Conservation (phyloP, 352 stramenopile genomes). For the Phytophthora crassamura region DNA sequence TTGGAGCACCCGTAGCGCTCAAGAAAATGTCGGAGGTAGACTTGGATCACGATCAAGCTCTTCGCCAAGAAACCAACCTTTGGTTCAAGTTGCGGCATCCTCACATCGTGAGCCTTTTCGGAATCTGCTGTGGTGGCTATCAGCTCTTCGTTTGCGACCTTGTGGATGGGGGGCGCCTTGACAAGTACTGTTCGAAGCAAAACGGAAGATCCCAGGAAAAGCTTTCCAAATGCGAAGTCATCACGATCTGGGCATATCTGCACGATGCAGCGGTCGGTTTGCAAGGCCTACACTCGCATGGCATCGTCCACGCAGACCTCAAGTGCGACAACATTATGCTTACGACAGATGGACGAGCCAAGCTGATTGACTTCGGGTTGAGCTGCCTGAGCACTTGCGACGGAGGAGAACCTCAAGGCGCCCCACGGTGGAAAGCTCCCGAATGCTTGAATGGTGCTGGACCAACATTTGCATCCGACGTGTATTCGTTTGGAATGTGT, state of each 20-base stretch:
- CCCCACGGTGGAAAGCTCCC: conserved; percentile 15
- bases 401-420: too few species aligned
- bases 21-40: conserved; percentile 15
- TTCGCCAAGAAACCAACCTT: conserved; percentile 28
- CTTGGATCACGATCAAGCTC: background rate
- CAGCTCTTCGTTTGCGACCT: too few species aligned
- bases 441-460: background rate
- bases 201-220: too few species aligned
- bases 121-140: too few species aligned
- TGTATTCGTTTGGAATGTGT: conserved; percentile 18
- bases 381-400: too few species aligned
- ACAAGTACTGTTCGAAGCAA: background rate
- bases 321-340: conserved; percentile 38
- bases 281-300: conserved; percentile 27
- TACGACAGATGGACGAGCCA: too few species aligned
- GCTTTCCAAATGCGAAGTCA: too few species aligned
- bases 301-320: conserved; percentile 27
- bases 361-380: too few species aligned
- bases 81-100: conserved; percentile 42
- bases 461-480: conserved; percentile 5
- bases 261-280: conserved; percentile 32
- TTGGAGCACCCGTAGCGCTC: conserved; percentile 13
- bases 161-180: conserved; percentile 15
- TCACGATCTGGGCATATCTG: conserved; percentile 31
- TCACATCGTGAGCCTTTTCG: too few species aligned